Percentiles rank a stretch among this genome's conserved stretches.
These are phyloP conservation scores for Cordyceps pruinosa DNA, from an alignment of 2,329 filamentous ascomycete species.

Conservation along the genomic window DNA sequence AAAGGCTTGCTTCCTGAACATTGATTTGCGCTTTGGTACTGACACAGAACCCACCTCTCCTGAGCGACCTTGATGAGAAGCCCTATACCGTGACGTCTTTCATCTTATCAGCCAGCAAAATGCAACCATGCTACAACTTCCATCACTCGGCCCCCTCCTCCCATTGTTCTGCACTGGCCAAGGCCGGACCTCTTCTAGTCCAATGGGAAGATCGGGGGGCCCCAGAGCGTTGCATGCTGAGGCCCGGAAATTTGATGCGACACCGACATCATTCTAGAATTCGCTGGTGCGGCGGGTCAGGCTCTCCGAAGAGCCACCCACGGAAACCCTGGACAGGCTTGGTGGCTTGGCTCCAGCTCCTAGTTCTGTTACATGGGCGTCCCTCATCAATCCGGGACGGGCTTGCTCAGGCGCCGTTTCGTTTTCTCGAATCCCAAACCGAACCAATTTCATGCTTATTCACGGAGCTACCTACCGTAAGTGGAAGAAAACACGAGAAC, in stretches of 20 bases:
- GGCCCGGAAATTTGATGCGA: constrained; percentile 11
- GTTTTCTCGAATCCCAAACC: no score
- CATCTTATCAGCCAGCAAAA: background rate
- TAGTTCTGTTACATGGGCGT: no score
- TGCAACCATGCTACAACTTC: background rate
- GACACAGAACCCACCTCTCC: background rate
- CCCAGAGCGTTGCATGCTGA: background rate
- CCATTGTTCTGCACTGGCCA: background rate
- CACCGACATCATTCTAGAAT: constrained; percentile 8
- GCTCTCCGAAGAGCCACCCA: background rate
- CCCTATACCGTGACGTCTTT: background rate
- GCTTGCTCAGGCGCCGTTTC: no score
- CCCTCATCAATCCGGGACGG: no score
- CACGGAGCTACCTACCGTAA: no score
- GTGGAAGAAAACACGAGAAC: no score
- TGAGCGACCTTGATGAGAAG: background rate
- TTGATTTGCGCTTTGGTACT: background rate
- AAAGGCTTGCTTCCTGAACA: background rate
- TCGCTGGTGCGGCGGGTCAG: background rate
- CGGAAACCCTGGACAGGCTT: background rate
- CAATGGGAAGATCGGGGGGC: constrained; percentile 3
- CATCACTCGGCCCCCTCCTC: background rate
- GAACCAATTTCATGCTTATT: no score
- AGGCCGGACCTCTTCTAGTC: background rate
- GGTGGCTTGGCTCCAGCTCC: background rate